Conservation (phyloP, 1,284 basidiomycete species). For the Rhodotorula sp. region DNA sequence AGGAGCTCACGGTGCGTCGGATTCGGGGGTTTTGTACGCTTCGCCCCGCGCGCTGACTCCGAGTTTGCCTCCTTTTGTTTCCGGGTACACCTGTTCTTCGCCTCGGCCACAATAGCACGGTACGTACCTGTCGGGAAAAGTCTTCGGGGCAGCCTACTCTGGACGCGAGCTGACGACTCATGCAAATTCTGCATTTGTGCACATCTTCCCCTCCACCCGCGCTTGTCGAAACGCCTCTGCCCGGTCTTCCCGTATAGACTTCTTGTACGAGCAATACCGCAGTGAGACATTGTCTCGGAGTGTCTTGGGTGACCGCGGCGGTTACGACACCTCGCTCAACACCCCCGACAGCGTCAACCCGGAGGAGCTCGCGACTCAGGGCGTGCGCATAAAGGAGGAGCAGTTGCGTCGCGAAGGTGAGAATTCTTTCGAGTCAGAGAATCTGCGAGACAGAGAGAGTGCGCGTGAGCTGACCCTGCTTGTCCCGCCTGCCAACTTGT, state of each 20-base stretch:
- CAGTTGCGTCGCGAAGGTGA: conserved; percentile 82
- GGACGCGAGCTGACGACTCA: not conserved
- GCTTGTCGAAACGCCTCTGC: not conserved
- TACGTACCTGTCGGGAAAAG: not conserved
- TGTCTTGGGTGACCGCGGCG: conserved; percentile 68
- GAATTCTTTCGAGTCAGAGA: too few species aligned
- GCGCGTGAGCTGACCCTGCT: not conserved
- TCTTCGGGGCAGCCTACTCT: not conserved
- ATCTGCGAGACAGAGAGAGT: fast-evolving
- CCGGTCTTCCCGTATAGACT: too few species aligned
- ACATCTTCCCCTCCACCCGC: not conserved
- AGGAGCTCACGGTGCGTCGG: conserved; percentile 60
- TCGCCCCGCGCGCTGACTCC: too few species aligned
- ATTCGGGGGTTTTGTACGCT: too few species aligned
- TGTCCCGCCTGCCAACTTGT: not conserved
- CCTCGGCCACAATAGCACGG: not conserved
- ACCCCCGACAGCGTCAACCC: conserved; percentile 62
- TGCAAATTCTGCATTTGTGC: not conserved
- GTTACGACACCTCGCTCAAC: conserved; percentile 23
- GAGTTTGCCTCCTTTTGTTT: not conserved
- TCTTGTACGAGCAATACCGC: conserved; percentile 59
- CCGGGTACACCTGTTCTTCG: not conserved
- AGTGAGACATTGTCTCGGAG: conserved; percentile 96
- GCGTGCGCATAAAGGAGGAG: conserved; percentile 96
- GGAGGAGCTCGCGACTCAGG: conserved; percentile 94